A percentile compares a stretch with the other conserved stretches of the same genome.
phyloP scores from a whole-genome alignment of 495 filamentous ascomycete species.

The Xylaria longipes region DNA sequence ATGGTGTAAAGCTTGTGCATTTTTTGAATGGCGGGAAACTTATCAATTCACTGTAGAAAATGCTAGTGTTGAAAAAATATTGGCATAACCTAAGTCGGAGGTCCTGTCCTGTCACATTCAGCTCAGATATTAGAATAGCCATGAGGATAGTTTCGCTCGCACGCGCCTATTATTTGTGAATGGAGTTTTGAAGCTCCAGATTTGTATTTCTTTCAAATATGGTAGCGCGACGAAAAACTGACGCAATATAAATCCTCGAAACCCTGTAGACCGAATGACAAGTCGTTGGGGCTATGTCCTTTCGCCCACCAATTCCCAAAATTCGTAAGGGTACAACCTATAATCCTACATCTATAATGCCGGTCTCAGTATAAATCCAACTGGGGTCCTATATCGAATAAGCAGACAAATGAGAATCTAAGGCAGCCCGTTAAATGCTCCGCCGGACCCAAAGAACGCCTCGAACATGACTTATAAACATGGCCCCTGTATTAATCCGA shows the following conservation, averaged over 20 bases:
- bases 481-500: conserved; percentile 20
- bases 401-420: conserved; percentile 18
- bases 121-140: not conserved
- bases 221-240: conserved; percentile 6
- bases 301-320: not conserved
- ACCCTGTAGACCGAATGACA: not conserved
- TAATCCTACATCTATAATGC: conserved; percentile 24
- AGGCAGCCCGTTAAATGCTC: conserved; percentile 21
- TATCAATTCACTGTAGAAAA: not conserved
- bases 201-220: conserved; percentile 1
- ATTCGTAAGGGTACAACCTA: not conserved
- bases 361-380: conserved; percentile 8
- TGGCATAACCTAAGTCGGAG: not conserved
- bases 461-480: conserved; percentile 4
- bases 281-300: not conserved
- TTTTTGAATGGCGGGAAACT: not conserved
- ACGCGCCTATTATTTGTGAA: not conserved
- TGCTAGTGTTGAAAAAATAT: not conserved
- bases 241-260: conserved; percentile 1
- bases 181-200: not conserved
- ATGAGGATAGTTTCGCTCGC: not conserved
- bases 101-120: not conserved
- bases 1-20: not conserved
- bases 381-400: conserved; percentile 17
- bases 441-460: conserved; percentile 19